Percentiles rank a stretch among this genome's conserved stretches.
Evolutionary conservation across 192 early-diverging fungal genomes (phyloP).

Genomic region (Backusella australiensis): DNA sequence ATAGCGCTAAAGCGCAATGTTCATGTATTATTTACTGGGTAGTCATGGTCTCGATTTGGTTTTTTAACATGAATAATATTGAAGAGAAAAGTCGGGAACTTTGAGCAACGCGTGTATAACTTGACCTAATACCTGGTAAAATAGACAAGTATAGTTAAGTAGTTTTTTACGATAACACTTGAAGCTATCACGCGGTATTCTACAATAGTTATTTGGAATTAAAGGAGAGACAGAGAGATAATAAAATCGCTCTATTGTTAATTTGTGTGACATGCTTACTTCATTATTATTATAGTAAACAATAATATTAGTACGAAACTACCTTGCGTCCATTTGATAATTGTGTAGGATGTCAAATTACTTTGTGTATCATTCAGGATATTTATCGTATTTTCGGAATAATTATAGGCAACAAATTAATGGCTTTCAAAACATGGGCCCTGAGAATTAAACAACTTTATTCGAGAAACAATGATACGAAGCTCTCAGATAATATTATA

Average conservation of each 20-base stretch:
- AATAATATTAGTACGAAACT: neutral
- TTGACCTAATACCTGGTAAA: neutral
- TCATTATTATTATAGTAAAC: neutral
- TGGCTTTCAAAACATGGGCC: neutral
- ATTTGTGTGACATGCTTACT: neutral
- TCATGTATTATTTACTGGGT: neutral
- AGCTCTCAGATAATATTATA: too few species aligned
- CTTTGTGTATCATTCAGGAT: neutral
- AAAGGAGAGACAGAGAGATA: neutral
- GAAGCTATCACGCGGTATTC: neutral
- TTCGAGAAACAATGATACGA: too few species aligned
- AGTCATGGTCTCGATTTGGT: neutral
- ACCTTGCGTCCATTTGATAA: neutral
- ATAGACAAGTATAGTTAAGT: neutral
- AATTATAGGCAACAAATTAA: neutral
- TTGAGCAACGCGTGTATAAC: neutral
- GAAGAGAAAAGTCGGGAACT: neutral
- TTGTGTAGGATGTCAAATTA: neutral
- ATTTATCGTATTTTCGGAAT: neutral
- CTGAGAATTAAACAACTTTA: too few species aligned
- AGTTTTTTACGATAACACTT: neutral
- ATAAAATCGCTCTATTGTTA: neutral
- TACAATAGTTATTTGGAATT: neutral
- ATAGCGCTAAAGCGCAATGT: neutral
- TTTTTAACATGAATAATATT: neutral